phyloP scores from a whole-genome alignment of 495 filamentous ascomycete genomes.

The Cairneyella variabilis region DNA sequence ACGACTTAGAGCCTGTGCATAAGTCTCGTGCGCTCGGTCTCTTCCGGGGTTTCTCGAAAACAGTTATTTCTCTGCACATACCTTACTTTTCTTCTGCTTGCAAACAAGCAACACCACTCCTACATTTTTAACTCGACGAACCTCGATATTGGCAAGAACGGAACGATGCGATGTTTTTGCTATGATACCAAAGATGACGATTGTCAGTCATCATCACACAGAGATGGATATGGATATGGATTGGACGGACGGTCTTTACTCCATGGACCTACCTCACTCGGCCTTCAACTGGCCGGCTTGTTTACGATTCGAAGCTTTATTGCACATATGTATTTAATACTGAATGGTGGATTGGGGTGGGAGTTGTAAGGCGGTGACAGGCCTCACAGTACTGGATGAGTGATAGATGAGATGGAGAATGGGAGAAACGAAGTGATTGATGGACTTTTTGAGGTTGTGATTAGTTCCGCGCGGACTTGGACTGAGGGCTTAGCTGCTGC shows the following conservation, averaged over 20 bases:
- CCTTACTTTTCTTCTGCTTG: conserved; percentile 11
- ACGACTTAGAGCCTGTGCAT: conserved; percentile 25
- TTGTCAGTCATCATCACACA: too few species aligned
- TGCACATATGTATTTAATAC: conserved; percentile 23
- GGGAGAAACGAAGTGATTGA: conserved; percentile 4
- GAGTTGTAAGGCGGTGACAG: not conserved
- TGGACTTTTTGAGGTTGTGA: not conserved
- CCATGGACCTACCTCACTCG: conserved; percentile 3
- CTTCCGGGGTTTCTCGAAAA: not conserved
- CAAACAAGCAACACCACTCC: too few species aligned
- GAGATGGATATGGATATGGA: not conserved
- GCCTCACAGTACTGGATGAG: not conserved
- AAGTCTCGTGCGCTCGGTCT: conserved; percentile 29
- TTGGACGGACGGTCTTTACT: conserved; percentile 13
- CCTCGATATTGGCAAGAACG: conserved; percentile 3
- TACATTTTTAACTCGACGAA: conserved; percentile 17
- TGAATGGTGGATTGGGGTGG: not conserved
- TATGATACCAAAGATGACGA: too few species aligned
- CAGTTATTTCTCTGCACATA: conserved; percentile 14
- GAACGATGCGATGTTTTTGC: conserved; percentile 3
- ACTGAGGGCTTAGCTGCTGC: conserved; percentile 25
- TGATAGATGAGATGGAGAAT: not conserved
- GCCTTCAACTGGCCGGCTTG: not conserved
- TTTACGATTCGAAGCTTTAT: conserved; percentile 19
- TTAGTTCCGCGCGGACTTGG: conserved; percentile 11